A percentile compares a stretch with the other conserved stretches of the same genome.
Evolutionary conservation across 2,329 filamentous ascomycete genomes (phyloP).

Genomic region (Colletotrichum tamarilloi): DNA sequence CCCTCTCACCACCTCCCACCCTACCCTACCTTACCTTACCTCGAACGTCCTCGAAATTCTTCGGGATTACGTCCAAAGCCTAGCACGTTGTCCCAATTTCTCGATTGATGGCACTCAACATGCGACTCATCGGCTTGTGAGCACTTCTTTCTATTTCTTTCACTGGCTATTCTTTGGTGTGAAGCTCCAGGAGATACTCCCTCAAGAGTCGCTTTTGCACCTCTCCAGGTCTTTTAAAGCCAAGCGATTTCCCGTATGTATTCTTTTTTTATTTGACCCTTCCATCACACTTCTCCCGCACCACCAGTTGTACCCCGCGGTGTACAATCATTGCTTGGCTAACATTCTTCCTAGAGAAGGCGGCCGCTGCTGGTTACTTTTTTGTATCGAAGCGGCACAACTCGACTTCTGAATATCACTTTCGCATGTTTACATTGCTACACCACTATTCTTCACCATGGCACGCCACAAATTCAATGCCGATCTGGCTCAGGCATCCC

Average conservation of each 20-base stretch:
- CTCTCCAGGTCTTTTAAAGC: neutral
- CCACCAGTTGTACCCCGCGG: neutral
- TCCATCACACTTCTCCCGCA: neutral
- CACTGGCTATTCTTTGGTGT: no score
- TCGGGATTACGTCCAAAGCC: no score
- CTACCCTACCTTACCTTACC: neutral
- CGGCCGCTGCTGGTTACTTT: neutral
- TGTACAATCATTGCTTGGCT: neutral
- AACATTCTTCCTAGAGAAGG: neutral
- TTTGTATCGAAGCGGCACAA: neutral
- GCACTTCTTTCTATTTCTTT: no score
- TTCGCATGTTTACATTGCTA: neutral
- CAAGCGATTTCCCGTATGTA: neutral
- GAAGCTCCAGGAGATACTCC: no score
- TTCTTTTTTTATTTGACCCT: neutral
- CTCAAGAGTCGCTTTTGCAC: no score
- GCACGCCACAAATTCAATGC: conserved; percentile 72
- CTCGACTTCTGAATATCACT: no score
- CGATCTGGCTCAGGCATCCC: conserved; percentile 59
- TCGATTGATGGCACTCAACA: no score
- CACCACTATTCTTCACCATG: conserved; percentile 59
- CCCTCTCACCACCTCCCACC: neutral
- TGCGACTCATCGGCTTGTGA: no score
- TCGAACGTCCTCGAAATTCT: no score
- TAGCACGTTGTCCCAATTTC: no score